Percentiles rank a stretch among this genome's conserved stretches.
phyloP scores from a whole-genome alignment of 179 eudicot genomes.

The Actinidia arguta region DNA sequence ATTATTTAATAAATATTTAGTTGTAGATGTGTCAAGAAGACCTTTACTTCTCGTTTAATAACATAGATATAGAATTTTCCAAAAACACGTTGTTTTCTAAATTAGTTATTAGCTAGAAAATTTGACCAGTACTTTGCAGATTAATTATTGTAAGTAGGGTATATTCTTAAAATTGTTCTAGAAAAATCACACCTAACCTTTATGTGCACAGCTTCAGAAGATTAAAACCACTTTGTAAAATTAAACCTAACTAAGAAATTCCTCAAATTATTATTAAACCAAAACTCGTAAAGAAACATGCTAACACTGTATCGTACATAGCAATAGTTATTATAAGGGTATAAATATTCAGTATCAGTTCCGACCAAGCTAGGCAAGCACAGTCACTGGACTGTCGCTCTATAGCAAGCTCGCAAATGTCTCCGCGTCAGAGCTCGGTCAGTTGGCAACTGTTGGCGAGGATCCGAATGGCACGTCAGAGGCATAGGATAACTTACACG shows the following conservation, averaged over 20 bases:
- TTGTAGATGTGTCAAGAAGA: slow-evolving; percentile 10
- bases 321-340: too few species aligned
- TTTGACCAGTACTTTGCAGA: neutral
- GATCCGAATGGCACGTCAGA: too few species aligned
- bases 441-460: too few species aligned
- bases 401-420: too few species aligned
- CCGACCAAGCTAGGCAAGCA: too few species aligned
- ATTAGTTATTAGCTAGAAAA: neutral
- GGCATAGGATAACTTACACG: too few species aligned
- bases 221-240: neutral
- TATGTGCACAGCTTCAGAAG: neutral
- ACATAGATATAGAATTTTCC: neutral
- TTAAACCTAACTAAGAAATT: neutral
- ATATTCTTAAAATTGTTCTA: neutral
- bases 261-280: neutral
- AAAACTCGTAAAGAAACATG: neutral
- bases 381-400: too few species aligned
- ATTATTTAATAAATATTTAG: neutral
- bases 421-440: too few species aligned
- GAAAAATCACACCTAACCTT: slow-evolving; percentile 9
- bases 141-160: neutral
- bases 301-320: too few species aligned
- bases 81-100: neutral
- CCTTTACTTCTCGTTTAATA: neutral
- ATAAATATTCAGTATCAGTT: too few species aligned